Evolutionary conservation across 208 protist genomes (phyloP).

Genomic region (Giardia muris): DNA sequence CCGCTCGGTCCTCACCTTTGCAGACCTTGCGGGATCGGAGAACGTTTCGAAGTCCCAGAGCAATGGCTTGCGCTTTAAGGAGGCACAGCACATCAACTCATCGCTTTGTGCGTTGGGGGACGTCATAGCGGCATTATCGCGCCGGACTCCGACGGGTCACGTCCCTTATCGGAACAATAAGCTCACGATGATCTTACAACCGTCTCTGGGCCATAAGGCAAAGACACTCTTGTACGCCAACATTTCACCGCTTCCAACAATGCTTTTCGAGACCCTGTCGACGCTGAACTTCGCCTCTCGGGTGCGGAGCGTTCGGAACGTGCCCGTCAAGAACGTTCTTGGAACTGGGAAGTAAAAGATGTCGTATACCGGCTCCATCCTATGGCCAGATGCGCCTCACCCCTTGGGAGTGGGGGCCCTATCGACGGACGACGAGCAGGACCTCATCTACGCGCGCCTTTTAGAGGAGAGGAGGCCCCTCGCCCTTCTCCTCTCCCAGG

Average conservation of each 20-base stretch:
- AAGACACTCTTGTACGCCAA: constrained; percentile 76
- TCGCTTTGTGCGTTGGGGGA: constrained; percentile 57
- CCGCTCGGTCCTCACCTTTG: constrained; percentile 67
- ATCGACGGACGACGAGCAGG: too few relatives aligned
- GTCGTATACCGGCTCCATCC: too few relatives aligned
- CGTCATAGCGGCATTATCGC: constrained; percentile 59
- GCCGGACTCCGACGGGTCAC: constrained; percentile 48
- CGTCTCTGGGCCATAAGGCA: constrained; percentile 53
- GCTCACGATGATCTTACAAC: constrained; percentile 66
- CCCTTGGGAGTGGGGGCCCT: too few relatives aligned
- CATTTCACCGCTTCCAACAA: constrained; percentile 52
- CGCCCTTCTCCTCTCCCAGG: too few relatives aligned
- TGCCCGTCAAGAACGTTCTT: neutral
- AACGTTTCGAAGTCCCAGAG: constrained; percentile 59
- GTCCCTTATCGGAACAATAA: constrained; percentile 70
- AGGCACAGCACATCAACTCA: constrained; percentile 74
- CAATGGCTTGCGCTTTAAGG: constrained; percentile 61
- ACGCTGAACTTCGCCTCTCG: neutral
- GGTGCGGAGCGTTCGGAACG: neutral
- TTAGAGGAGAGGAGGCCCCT: too few relatives aligned
- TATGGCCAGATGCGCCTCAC: too few relatives aligned
- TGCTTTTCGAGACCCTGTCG: neutral
- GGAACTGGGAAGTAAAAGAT: too few relatives aligned
- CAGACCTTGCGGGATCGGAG: constrained; percentile 74
- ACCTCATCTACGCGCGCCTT: too few relatives aligned